Conservation (phyloP, 164 flowering plant genomes). For the Stephania yunnanensis region DNA sequence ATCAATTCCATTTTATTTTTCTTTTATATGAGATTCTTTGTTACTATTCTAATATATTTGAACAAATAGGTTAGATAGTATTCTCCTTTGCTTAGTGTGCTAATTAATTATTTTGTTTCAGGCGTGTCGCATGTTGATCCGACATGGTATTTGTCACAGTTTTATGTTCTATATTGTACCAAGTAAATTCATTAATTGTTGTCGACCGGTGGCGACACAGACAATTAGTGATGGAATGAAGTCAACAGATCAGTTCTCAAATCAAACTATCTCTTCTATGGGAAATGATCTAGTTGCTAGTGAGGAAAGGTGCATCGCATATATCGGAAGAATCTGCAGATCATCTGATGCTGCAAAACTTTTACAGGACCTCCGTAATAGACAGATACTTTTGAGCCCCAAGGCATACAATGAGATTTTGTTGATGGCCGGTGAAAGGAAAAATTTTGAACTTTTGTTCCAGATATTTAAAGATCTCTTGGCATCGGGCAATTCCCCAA, state of each 20-base stretch:
- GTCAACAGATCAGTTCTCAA: conserved; percentile 28
- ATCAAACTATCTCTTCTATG: conserved; percentile 27
- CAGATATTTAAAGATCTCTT: conserved; percentile 51
- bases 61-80: background rate
- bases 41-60: too few species aligned
- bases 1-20: too few species aligned
- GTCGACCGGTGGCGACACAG: conserved; percentile 27
- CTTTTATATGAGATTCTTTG: too few species aligned
- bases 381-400: conserved; percentile 30
- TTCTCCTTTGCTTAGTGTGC: background rate
- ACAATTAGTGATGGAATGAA: conserved; percentile 29
- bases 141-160: background rate
- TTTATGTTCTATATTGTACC: conserved; percentile 14
- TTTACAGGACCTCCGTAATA: conserved; percentile 31
- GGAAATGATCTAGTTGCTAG: conserved; percentile 30
- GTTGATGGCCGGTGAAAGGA: conserved; percentile 35
- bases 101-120: background rate
- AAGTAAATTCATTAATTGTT: conserved; percentile 13
- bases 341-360: conserved; percentile 31
- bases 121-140: background rate
- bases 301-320: conserved; percentile 23
- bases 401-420: conserved; percentile 41
- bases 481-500: conserved; percentile 21
- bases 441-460: conserved; percentile 37
- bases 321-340: conserved; percentile 43